phyloP scores from a whole-genome alignment of 192 early-diverging fungal genomes.

The Dispira parvispora region DNA sequence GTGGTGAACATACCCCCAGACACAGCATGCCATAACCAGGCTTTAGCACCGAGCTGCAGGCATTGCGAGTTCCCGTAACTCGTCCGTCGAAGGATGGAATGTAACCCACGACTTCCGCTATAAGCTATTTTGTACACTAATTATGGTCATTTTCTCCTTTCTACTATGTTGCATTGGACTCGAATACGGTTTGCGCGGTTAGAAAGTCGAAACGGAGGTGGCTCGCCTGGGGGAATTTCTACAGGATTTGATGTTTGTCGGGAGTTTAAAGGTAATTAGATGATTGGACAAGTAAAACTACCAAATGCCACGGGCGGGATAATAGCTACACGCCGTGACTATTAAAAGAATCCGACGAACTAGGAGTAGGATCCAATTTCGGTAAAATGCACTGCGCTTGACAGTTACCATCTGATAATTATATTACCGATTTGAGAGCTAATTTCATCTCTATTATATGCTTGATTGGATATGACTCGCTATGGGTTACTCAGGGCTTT shows the following conservation, averaged over 20 bases:
- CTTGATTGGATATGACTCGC: neutral
- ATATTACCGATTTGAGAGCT: neutral
- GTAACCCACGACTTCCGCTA: too few species aligned
- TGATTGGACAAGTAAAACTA: neutral
- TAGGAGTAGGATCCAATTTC: neutral
- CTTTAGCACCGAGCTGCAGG: too few species aligned
- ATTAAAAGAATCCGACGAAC: neutral
- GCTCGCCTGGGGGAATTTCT: constrained; percentile 41
- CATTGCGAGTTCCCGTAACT: too few species aligned
- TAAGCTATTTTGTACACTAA: too few species aligned
- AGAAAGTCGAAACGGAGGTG: constrained; percentile 7
- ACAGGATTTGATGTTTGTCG: constrained; percentile 46
- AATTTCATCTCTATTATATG: neutral
- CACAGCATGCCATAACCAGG: too few species aligned
- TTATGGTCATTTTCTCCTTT: neutral
- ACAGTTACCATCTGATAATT: neutral
- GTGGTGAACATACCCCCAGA: too few species aligned
- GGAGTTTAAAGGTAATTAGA: constrained; percentile 36
- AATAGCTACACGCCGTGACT: neutral
- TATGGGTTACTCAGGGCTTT: constrained; percentile 33
- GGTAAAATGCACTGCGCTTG: neutral
- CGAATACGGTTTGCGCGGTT: neutral
- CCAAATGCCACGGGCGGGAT: neutral
- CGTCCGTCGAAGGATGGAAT: too few species aligned
- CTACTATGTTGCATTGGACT: neutral